Conservation (phyloP, 306 rosid genomes). For the Quercus berberidifolia region DNA sequence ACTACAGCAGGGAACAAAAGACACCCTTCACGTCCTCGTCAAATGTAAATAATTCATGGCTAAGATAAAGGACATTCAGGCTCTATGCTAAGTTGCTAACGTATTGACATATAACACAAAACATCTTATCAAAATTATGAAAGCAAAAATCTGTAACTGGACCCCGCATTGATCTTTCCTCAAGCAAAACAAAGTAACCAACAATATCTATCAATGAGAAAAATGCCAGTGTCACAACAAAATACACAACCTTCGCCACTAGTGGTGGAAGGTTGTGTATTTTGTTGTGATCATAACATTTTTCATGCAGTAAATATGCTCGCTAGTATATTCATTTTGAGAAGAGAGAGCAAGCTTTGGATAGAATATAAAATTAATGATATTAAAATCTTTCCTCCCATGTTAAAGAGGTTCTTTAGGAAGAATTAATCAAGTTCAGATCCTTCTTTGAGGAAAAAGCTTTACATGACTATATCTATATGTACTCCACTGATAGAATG, state of each 20-base stretch:
- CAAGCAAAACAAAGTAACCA: not conserved
- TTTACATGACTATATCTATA: not conserved
- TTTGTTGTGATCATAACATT: no score
- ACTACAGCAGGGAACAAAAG: not conserved
- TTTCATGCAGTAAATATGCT: not conserved
- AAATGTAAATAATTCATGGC: not conserved
- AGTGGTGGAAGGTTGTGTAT: no score
- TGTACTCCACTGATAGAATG: not conserved
- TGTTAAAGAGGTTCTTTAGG: not conserved
- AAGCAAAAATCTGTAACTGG: not conserved
- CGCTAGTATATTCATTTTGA: not conserved
- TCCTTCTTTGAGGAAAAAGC: not conserved
- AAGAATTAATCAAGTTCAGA: no score
- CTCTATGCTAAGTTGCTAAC: not conserved
- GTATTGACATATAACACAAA: not conserved
- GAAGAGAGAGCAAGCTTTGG: not conserved
- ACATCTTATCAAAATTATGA: not conserved
- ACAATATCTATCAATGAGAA: no score
- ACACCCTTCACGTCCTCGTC: not conserved
- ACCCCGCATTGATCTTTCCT: not conserved
- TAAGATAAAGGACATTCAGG: not conserved
- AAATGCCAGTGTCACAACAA: no score
- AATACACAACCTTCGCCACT: no score
- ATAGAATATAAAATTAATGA: not conserved
- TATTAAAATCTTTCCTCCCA: not conserved